Evolutionary conservation across 208 protist genomes (phyloP).

Genomic region (Trypanosoma mega): DNA sequence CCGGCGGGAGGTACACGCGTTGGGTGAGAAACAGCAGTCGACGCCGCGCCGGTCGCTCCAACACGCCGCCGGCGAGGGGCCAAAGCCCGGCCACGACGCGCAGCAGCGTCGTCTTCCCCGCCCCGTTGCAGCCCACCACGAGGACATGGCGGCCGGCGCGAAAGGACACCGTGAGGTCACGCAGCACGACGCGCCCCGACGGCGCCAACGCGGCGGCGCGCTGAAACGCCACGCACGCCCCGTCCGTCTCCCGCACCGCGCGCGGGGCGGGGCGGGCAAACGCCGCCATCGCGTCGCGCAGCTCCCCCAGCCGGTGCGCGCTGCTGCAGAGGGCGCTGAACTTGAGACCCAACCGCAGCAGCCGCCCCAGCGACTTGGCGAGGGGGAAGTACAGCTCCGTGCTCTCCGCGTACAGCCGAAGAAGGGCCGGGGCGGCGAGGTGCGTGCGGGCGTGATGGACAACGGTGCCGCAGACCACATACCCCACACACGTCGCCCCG

Average conservation of each 20-base stretch:
- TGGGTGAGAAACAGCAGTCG: conserved; percentile 72
- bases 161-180: conserved; percentile 64
- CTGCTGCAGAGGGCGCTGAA: conserved; percentile 68
- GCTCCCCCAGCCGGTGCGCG: conserved; percentile 78
- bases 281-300: conserved; percentile 60
- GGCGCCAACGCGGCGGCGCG: background rate
- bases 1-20: conserved; percentile 75
- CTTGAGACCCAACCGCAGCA: conserved; percentile 80
- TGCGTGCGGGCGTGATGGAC: conserved; percentile 34
- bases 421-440: conserved; percentile 40
- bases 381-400: conserved; percentile 80
- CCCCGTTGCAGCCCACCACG: conserved; percentile 89
- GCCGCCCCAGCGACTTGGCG: conserved; percentile 61
- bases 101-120: conserved; percentile 86
- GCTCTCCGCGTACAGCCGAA: conserved; percentile 65
- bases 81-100: conserved; percentile 69
- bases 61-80: conserved; percentile 53
- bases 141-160: conserved; percentile 53
- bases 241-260: conserved; percentile 20
- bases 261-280: conserved; percentile 28
- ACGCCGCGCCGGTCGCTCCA: conserved; percentile 37
- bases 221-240: conserved; percentile 1
- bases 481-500: conserved; percentile 65
- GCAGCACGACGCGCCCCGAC: background rate
- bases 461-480: conserved; percentile 67